Base-by-base conservation (phyloP, 768 basidiomycete genomes). In the Crassisporium funariophilum region DNA sequence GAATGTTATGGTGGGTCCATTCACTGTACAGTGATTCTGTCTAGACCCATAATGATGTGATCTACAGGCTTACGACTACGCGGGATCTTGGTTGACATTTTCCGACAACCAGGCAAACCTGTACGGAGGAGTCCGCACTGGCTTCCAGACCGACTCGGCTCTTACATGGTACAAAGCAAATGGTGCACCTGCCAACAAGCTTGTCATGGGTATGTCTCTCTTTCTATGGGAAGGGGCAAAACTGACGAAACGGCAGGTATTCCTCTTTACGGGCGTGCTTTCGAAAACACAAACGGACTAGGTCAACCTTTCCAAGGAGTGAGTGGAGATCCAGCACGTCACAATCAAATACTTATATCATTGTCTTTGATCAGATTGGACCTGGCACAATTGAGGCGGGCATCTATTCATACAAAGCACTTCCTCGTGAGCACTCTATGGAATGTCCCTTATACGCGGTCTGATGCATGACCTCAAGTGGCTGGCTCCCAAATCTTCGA, bases 231-330 rank as follows among this genome's bases (percentile, higher is more conserved):
- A 10, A 16, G 10, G 12, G 25, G 23, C 53, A 12, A 47, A 31
- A 25, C n/a, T 46, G 21, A n/a, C 19, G 15, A 47, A 22, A 41
- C 7, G 24, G 1, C 35, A 76, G 83, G 88, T 42, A 84, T 91
- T 61, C 91, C 91, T 3, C 71, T 91, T 3, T 93, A 91, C 56
- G 90, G 89, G 0, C 82, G 83, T 55, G 82, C 84, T 1, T 93
- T 91, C 58, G 83, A 87, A 58, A 68, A 78, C 23, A 91, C 89
- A 0, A 56, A 61, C 25, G 85, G 86, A 5, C 70, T 91, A 47
- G 87, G 88, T 4, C 67, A 75, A 31, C 62, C 88, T 3, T 93
- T 83, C 69, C 79, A 61, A 21, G 88, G 88, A 11, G 83, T 86
- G 61, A 59, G 76, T 55, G 0, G 12, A 25, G 17, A 35, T 16